A percentile compares a stretch with the other conserved stretches of the same genome.
Evolutionary conservation across 371 early-diverging fungal genomes (phyloP).

Genomic region (Circinella umbellata): DNA sequence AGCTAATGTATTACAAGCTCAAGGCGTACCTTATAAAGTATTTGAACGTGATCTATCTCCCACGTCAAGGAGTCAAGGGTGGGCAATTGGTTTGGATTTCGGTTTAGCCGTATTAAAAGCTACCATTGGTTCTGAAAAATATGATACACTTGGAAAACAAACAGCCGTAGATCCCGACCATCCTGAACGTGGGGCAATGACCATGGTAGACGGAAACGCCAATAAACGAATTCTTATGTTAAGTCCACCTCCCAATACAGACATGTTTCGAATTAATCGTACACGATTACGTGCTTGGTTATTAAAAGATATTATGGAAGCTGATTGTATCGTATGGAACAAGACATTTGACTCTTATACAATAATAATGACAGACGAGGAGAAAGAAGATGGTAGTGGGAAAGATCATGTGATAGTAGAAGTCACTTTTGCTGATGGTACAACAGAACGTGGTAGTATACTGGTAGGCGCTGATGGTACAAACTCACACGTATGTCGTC

Average conservation of each 20-base stretch:
- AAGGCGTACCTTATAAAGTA: slow-evolving; percentile 29
- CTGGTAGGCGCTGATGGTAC: slow-evolving; percentile 36
- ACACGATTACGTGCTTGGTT: slow-evolving; percentile 27
- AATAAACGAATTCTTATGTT: not conserved
- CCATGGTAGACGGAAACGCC: slow-evolving; percentile 17
- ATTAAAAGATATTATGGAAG: slow-evolving; percentile 12
- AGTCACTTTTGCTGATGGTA: too few relatives aligned
- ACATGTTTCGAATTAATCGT: slow-evolving; percentile 26
- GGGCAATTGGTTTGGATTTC: slow-evolving; percentile 29
- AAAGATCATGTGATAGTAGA: too few relatives aligned
- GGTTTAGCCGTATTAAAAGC: slow-evolving; percentile 11
- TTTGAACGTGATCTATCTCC: slow-evolving; percentile 36
- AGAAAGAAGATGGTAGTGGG: slow-evolving; percentile 18
- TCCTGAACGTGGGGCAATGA: slow-evolving; percentile 12
- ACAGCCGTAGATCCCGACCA: slow-evolving; percentile 22
- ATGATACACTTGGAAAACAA: slow-evolving; percentile 6
- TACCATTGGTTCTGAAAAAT: slow-evolving; percentile 12
- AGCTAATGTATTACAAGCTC: slow-evolving; percentile 27
- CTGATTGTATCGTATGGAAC: slow-evolving; percentile 23
- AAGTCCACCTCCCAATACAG: not conserved
- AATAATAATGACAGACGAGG: not conserved
- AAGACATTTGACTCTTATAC: slow-evolving; percentile 21
- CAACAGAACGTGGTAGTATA: slow-evolving; percentile 17
- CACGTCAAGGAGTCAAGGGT: slow-evolving; percentile 30
- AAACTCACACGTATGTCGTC: slow-evolving; percentile 24